A percentile compares a stretch with the other conserved stretches of the same genome.
Conservation (phyloP, 306 rosid species). For the Citrullus mucosospermus region DNA sequence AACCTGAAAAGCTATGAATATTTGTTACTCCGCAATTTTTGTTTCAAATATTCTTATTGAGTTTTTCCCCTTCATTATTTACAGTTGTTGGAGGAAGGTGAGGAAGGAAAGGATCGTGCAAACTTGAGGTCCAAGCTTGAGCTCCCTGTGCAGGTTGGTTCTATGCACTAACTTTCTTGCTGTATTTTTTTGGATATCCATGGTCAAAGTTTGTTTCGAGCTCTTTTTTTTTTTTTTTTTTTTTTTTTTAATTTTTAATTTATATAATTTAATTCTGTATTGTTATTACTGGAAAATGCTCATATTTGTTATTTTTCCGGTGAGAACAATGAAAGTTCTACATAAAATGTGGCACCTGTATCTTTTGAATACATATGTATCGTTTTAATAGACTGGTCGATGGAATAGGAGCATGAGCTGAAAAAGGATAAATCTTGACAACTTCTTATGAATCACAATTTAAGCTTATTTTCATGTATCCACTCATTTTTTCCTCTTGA, state of each 20-base stretch:
- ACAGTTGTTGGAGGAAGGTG: conserved; percentile 92
- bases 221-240: neutral
- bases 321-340: neutral
- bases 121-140: conserved; percentile 95
- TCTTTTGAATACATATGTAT: neutral
- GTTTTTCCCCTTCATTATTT: conserved; percentile 3
- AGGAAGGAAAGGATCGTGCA: conserved; percentile 84
- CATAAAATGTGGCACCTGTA: neutral
- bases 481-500: neutral
- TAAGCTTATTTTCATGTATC: neutral
- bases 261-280: neutral
- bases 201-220: neutral
- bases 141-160: conserved; percentile 93
- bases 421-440: neutral
- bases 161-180: neutral
- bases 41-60: conserved; percentile 11
- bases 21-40: neutral
- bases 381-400: neutral
- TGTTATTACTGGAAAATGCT: neutral
- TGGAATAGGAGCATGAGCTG: neutral
- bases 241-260: too few relatives aligned
- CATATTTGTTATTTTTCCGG: neutral
- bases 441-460: neutral
- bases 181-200: neutral
- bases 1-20: neutral